Base-by-base conservation (phyloP, 192 early-diverging fungal genomes). In the Rhizoclosmatium sp. region DNA sequence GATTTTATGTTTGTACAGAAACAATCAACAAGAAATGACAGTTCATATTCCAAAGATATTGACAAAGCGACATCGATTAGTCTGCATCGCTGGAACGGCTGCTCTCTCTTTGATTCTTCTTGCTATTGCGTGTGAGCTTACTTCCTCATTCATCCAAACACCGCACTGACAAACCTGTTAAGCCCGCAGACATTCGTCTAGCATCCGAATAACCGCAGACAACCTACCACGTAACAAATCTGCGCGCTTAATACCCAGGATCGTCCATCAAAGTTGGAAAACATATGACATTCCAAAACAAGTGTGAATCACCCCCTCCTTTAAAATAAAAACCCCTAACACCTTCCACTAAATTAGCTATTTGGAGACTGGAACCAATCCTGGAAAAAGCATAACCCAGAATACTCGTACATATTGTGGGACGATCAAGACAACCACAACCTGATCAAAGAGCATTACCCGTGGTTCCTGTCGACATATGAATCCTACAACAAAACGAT, bases 401-500 rank as follows among this genome's bases (percentile, higher is more conserved):
- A 23, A 16, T 75, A 62, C 59, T 62, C 39, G 4, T 62, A 75
- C 44, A 62, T 75, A 4, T 40, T 85, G 4, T 85, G 84, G 84
- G 75, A 75, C 60, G 84, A 85, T 67, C 47, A 47, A 12, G 58
- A 47, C 10, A 84, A 84, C 65, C 48, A 67, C 14, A 23, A 47
- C 42, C 69, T 85, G 10, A 71, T 83, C 49, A 40, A n/a, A 1
- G 14, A 49, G n/a, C 60, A 85, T n/a, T 84, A 72, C 51, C 82
- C 84, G 39, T 85, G 82, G 82, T 85, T 83, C 41, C 70, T 85
- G 12, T 4, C 9, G 4, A 78, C 65, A 9, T 85, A 82, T 68
- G 51, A 68, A 23, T 10, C 31, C 56, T 65, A 82, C 62, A 65
- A 80, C 0, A 40, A 58, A 16, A 31, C 58, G 69, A 82, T 85